Evolutionary conservation across 495 filamentous ascomycete genomes (phyloP), one percentile per base, ranked within the genome.

Genomic region (Lepraria neglecta): DNA sequence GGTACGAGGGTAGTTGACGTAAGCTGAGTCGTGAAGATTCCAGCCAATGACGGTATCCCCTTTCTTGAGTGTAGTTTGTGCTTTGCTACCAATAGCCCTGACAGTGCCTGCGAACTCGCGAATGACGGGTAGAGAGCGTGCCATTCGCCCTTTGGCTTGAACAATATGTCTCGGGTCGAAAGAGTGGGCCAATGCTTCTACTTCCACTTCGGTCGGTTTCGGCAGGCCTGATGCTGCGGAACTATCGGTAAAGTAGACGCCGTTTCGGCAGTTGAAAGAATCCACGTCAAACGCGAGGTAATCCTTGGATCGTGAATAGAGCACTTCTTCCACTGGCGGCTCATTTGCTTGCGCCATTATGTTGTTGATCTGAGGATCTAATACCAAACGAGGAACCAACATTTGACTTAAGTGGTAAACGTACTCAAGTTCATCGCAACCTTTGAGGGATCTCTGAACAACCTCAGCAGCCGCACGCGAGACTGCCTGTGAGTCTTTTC

Each of bases 41-140:
- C 50, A 48, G 3, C 30, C 55, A 40, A 10, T 50, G 19, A 86
- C 78, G 17, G 77, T 73, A 65, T 85, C 78, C 17, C 82, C 82
- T 24, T 76, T 69, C 24, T 73, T 62, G n/a, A 38, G 30, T 58
- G 82, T 57, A 33, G 72, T 64, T 9, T 64, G 70, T 15, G 83
- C 78, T 15, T 73, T 70, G 47, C 71, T 65, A 6, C 83, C 83
- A 14, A 83, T 65, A 1, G 72, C 70, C 3, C 70, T 75, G 14
- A 86, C 73, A 14, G 82, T 62, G 46, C 83, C 83, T 38, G 76
- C 74, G 47, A 76, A 77, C 58, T 83, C 82, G 42, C 76, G 65
- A 4, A 81, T 68, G 50, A n/a, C n/a, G n/a, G n/a, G n/a, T n/a
- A n/a, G n/a, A n/a, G n/a, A n/a, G n/a, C n/a, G n/a, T n/a, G n/a